Conservation (phyloP, 176 grass and related monocot genomes). For the Leersia perrieri region DNA sequence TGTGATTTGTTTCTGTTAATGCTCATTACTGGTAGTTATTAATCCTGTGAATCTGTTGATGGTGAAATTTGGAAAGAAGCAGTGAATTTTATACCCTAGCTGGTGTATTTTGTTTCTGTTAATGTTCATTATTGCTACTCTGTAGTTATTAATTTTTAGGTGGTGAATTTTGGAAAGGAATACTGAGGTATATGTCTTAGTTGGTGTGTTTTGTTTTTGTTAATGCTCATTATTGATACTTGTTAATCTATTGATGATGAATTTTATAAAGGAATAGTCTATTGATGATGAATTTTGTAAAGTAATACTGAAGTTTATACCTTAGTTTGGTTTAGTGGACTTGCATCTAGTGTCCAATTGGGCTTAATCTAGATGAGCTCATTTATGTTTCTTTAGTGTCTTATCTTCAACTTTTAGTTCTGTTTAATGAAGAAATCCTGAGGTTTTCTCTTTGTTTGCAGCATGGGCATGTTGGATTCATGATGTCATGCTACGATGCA, state of each 20-base stretch:
- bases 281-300: background rate
- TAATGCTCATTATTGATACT: slow-evolving; percentile 11
- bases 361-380: background rate
- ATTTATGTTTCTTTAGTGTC: background rate
- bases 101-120: background rate
- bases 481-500: slow-evolving; percentile 99
- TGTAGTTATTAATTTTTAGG: slow-evolving; percentile 2
- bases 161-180: background rate
- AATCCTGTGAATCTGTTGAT: background rate
- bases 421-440: slow-evolving; percentile 5
- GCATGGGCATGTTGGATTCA: slow-evolving; percentile 98
- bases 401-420: slow-evolving; percentile 10
- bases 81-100: background rate
- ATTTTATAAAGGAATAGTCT: background rate
- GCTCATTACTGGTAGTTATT: background rate
- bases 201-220: background rate
- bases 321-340: slow-evolving; percentile 28
- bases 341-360: background rate
- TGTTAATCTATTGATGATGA: background rate
- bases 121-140: background rate
- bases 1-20: background rate
- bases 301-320: background rate
- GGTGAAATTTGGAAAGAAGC: background rate
- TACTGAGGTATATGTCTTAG: background rate
- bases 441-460: slow-evolving; percentile 47